Conservation (phyloP, 495 filamentous ascomycete species). For the Aspergillus indologenus region DNA sequence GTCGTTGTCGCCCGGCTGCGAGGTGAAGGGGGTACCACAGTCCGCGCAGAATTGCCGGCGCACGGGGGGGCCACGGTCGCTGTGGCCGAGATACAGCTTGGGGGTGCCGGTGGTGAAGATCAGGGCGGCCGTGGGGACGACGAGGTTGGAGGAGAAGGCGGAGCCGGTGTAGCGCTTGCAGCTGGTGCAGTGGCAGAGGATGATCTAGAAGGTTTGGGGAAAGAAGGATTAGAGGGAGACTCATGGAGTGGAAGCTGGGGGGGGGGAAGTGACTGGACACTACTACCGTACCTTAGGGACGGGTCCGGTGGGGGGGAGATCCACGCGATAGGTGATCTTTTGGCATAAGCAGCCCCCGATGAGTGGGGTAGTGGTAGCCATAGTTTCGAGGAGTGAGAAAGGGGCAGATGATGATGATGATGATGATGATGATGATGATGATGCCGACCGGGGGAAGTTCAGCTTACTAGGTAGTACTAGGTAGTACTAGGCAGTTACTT, state of each 20-base stretch:
- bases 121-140: conserved; percentile 17
- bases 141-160: conserved; percentile 28
- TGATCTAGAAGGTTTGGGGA: conserved; percentile 12
- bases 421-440: too few species aligned
- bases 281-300: conserved; percentile 26
- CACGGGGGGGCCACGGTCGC: conserved; percentile 16
- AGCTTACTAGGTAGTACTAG: too few species aligned
- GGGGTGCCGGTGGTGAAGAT: conserved; percentile 22
- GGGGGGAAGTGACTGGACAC: too few species aligned
- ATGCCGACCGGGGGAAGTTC: too few species aligned
- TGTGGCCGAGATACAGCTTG: conserved; percentile 20
- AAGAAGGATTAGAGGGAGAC: neutral
- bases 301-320: conserved; percentile 19
- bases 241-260: too few species aligned
- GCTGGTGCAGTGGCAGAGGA: conserved; percentile 32
- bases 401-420: neutral
- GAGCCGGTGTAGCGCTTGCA: conserved; percentile 33
- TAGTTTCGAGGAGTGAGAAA: conserved; percentile 3
- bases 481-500: too few species aligned
- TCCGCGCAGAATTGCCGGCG: conserved; percentile 25
- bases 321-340: conserved; percentile 26
- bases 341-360: conserved; percentile 29
- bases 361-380: conserved; percentile 11
- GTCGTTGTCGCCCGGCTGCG: conserved; percentile 7
- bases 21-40: conserved; percentile 27